A percentile compares a stretch with the other conserved stretches of the same genome.
Conservation (phyloP, 148 eudicot genomes). For the Bassia scoparia region DNA sequence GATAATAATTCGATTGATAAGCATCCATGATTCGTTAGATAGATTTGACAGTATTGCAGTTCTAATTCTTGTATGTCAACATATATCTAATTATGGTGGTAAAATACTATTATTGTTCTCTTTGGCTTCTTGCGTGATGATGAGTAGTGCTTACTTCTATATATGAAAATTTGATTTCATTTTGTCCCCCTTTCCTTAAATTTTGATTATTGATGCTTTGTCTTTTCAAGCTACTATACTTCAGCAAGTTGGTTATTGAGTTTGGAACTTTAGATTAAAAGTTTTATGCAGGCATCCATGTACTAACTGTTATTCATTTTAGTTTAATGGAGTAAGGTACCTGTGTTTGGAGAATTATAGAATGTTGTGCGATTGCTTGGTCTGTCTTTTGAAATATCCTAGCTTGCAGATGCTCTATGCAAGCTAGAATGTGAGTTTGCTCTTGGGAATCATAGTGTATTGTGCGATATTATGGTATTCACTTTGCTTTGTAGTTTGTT, state of each 20-base stretch:
- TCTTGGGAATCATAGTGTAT: no score
- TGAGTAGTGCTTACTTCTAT: background rate
- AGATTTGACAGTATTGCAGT: no score
- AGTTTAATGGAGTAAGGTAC: background rate
- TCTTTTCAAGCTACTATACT: background rate
- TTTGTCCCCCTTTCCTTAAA: background rate
- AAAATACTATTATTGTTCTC: background rate
- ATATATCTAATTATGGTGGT: no score
- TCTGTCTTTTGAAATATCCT: background rate
- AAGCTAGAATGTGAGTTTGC: background rate
- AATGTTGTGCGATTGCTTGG: background rate
- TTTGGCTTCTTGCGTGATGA: background rate
- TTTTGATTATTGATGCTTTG: background rate
- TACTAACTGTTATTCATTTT: background rate
- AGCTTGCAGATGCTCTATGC: background rate
- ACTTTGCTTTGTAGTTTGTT: no score
- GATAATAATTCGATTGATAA: no score
- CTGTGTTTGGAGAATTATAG: background rate
- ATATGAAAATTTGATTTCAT: background rate
- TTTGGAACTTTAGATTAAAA: background rate
- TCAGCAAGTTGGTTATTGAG: background rate
- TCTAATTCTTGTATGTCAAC: no score
- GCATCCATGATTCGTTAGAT: no score
- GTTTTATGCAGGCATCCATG: background rate
- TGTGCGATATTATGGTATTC: background rate